Base-by-base conservation (phyloP, 164 flowering plant genomes). In the Piper betle region DNA sequence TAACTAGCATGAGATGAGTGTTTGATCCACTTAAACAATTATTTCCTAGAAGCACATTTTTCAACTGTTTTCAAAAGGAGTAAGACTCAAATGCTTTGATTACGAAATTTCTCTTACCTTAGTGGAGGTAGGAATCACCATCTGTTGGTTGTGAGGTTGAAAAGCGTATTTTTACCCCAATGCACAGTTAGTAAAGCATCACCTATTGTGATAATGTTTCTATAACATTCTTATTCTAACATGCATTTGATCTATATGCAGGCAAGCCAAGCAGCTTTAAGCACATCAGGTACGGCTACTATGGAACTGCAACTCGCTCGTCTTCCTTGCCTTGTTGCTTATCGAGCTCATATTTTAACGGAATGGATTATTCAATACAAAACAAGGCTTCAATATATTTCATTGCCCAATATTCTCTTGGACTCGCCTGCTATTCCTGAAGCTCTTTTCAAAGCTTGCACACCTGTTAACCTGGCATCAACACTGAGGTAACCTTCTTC, bases 281-380 rank as follows among this genome's bases (percentile, higher is more conserved):
- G 89, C 71, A 84, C 99, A 61, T 88, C 97, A 6, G 99, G 99
- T 52, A 87, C 99, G 15, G 95, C 85, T 61, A 88, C 86, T 54
- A 52, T 90, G 70, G 99, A 93, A 75, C 62, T 93, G 75, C 99
- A 88, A 68, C 95, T 93, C 66, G 90, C 99, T 41, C 76, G 84
- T 64, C 69, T 93, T 50, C 97, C 99, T 59, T 88, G 94, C 69
- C 76, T 88, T 42, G 84, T 88, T 63, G 87, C 96, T 38, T 93
- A 90, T 69, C 79, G 92, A 71, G 97, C 99, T 37, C 94, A 90
- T 76, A 54, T 82, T 52, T 62, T 93, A 33, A 93, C 99, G 5
- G 97, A 93, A 71, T 78, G 82, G 91, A 58, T 86, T 20, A 84
- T 93, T 62, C 78, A 75, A 4, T 78, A 71, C 40, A 86, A 79